Conservation (phyloP, 495 filamentous ascomycete genomes). For the Neurospora sp. region DNA sequence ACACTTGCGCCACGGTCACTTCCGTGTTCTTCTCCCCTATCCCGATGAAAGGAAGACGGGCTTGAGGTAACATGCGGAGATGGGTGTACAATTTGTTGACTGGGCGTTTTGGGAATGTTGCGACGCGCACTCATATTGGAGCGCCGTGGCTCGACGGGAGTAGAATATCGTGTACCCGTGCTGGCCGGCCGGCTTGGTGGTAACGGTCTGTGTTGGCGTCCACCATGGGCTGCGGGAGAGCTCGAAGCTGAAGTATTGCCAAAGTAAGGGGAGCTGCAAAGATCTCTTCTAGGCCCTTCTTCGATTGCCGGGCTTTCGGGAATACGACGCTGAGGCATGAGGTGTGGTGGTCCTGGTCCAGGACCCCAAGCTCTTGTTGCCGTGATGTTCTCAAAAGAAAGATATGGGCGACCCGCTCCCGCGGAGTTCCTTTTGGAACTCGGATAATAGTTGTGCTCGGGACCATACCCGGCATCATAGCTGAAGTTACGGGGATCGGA, state of each 20-base stretch:
- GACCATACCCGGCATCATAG: not conserved
- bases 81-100: not conserved
- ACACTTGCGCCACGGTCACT: not conserved
- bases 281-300: not conserved
- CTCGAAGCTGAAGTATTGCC: not conserved
- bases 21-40: not conserved
- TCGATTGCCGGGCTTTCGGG: not conserved
- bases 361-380: not conserved
- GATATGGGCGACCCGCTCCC: not conserved
- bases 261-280: not conserved
- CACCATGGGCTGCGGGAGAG: not conserved
- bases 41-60: not conserved
- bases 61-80: not conserved
- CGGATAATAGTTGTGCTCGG: not conserved
- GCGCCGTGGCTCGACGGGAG: not conserved
- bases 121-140: not conserved
- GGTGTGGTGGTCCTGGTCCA: not conserved
- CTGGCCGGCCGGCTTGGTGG: not conserved
- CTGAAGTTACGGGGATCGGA: not conserved
- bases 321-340: not conserved
- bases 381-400: not conserved
- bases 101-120: not conserved
- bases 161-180: not conserved
- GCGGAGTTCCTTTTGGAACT: not conserved
- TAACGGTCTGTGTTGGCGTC: not conserved